These are phyloP conservation scores for Apiospora kogelbergensis DNA, from an alignment of 2,329 filamentous ascomycete genomes.

Conservation along the genomic window DNA sequence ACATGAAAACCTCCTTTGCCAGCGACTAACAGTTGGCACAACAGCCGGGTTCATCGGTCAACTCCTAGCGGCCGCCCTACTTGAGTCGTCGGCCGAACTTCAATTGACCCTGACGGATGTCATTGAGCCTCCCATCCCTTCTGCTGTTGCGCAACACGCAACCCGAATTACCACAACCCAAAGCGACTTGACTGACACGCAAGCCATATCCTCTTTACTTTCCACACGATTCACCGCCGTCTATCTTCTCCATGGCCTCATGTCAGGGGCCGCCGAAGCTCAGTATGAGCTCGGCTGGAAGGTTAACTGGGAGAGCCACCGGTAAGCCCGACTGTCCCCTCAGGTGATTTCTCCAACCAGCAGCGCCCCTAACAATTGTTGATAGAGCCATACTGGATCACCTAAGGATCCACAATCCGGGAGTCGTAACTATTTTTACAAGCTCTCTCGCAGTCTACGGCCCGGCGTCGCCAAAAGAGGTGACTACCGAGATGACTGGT, in stretches of 20 bases:
- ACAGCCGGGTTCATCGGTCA: slow-evolving; percentile 63
- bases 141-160: slow-evolving; percentile 29
- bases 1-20: neutral
- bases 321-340: slow-evolving; percentile 17
- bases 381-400: slow-evolving; percentile 46
- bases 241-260: slow-evolving; percentile 64
- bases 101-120: slow-evolving; percentile 59
- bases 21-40: slow-evolving; percentile 40
- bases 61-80: slow-evolving; percentile 54
- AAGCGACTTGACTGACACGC: slow-evolving; percentile 34
- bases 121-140: slow-evolving; percentile 49
- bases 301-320: slow-evolving; percentile 60
- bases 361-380: neutral
- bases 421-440: slow-evolving; percentile 56
- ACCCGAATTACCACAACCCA: slow-evolving; percentile 24
- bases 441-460: slow-evolving; percentile 62
- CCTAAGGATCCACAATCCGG: slow-evolving; percentile 43
- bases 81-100: slow-evolving; percentile 38
- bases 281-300: slow-evolving; percentile 54
- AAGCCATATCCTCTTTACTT: slow-evolving; percentile 30
- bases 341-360: neutral
- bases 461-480: slow-evolving; percentile 46
- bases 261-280: slow-evolving; percentile 61
- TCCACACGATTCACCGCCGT: slow-evolving; percentile 40
- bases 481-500: slow-evolving; percentile 40